phyloP scores from a whole-genome alignment of 169 alveolate genomes.

The Eimeria necatrix region DNA sequence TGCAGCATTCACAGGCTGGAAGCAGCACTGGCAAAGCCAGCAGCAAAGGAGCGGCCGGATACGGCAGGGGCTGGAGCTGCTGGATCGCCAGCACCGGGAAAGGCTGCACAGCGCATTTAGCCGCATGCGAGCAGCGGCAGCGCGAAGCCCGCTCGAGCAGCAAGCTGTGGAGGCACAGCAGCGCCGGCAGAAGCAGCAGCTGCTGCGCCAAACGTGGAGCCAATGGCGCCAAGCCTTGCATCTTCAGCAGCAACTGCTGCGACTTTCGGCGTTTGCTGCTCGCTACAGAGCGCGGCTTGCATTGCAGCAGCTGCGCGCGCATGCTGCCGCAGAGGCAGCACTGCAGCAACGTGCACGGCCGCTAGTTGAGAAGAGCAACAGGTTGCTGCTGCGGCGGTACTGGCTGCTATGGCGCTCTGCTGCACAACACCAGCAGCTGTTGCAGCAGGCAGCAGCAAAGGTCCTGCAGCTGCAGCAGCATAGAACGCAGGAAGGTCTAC shows the following conservation, averaged over 20 bases:
- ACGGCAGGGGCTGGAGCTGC: conserved; percentile 2
- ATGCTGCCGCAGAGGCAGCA: conserved; percentile 58
- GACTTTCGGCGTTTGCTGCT: not conserved
- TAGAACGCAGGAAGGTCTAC: not conserved
- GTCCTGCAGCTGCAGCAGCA: conserved; percentile 21
- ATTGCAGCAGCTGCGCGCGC: conserved; percentile 65
- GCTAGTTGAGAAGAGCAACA: not conserved
- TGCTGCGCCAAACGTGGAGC: conserved; percentile 28
- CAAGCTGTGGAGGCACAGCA: conserved; percentile 31
- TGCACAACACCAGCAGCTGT: conserved; percentile 47
- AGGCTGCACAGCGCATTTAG: not conserved
- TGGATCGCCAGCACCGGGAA: not conserved
- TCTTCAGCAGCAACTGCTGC: conserved; percentile 56
- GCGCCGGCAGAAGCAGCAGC: conserved; percentile 37
- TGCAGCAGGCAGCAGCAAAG: conserved; percentile 65
- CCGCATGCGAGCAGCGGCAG: conserved; percentile 53
- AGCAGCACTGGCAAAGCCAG: conserved; percentile 11
- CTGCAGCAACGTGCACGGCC: conserved; percentile 31
- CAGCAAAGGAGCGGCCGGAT: not conserved
- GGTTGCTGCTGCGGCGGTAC: not conserved
- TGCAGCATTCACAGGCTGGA: conserved; percentile 23
- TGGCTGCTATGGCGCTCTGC: conserved; percentile 24
- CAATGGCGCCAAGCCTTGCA: conserved; percentile 13
- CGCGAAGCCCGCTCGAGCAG: conserved; percentile 38
- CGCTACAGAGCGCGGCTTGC: conserved; percentile 3